Percentiles rank a stretch among this genome's conserved stretches.
These are phyloP conservation scores for Saraca asoca DNA, from an alignment of 331 rosid species.

Conservation along the genomic window DNA sequence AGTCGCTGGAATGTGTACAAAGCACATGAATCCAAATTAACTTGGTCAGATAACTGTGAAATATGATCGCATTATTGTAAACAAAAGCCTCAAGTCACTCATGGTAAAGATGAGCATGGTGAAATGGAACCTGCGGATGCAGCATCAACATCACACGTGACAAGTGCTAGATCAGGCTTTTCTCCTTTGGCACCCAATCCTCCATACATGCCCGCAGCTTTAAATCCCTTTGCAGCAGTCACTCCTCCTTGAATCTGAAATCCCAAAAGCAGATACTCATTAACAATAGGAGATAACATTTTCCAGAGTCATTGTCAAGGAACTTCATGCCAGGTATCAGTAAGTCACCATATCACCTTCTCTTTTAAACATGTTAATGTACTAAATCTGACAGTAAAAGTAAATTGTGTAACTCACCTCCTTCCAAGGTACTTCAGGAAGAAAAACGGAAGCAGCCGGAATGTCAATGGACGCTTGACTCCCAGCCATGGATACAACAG, in stretches of 20 bases:
- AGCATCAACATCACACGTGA: constrained; percentile 92
- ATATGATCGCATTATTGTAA: constrained; percentile 19
- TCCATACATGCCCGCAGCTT: constrained; percentile 83
- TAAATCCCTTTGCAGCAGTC: constrained; percentile 87
- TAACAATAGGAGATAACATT: constrained; percentile 1
- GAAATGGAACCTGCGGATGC: constrained; percentile 68
- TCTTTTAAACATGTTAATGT: background rate
- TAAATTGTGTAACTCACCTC: constrained; percentile 37
- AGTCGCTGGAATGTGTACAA: background rate
- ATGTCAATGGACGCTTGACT: constrained; percentile 37
- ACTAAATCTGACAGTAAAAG: background rate
- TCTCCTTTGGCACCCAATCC: constrained; percentile 77
- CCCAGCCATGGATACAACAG: background rate
- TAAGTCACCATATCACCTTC: background rate
- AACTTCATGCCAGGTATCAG: background rate
- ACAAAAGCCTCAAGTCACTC: constrained; percentile 13
- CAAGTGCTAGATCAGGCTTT: constrained; percentile 93
- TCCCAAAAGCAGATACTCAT: constrained; percentile 25
- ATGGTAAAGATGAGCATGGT: background rate
- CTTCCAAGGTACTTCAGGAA: constrained; percentile 64
- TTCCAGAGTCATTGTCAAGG: background rate
- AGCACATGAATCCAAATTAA: background rate
- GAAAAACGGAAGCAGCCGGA: constrained; percentile 54
- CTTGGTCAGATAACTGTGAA: background rate
- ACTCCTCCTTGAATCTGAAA: constrained; percentile 87